These are phyloP conservation scores for Curvularia eragrostidis DNA, from an alignment of 2,329 filamentous ascomycete species.

Conservation along the genomic window DNA sequence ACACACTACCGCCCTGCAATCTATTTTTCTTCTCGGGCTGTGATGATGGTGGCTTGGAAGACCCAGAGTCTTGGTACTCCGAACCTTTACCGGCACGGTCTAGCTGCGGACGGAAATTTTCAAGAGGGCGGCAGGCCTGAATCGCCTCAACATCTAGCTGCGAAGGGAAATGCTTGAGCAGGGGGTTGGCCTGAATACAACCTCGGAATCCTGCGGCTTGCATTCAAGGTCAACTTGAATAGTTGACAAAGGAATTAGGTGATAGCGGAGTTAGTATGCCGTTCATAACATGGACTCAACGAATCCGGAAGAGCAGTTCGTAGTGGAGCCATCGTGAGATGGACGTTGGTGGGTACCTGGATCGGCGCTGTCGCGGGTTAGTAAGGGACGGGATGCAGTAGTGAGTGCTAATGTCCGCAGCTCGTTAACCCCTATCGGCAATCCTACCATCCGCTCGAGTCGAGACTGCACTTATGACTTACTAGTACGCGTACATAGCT, in stretches of 20 bases:
- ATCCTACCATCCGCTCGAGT: neutral
- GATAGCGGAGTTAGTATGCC: neutral
- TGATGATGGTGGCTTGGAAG: neutral
- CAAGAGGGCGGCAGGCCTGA: neutral
- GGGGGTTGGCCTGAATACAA: neutral
- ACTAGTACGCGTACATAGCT: neutral
- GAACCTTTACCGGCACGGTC: neutral
- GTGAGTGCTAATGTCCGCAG: neutral
- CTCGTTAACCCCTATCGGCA: neutral
- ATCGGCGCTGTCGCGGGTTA: neutral
- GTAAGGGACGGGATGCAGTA: neutral
- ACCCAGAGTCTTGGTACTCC: neutral
- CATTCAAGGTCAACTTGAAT: neutral
- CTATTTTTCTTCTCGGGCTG: neutral
- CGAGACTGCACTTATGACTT: neutral
- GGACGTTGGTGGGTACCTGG: neutral
- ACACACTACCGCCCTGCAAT: neutral
- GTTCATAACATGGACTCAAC: neutral
- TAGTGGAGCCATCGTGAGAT: neutral
- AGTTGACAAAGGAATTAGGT: neutral
- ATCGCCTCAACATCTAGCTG: neutral
- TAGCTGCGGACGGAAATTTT: neutral
- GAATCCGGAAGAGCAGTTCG: neutral
- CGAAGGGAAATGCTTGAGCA: neutral
- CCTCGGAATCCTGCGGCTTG: neutral